Base-by-base conservation (phyloP, 139 green algal genomes). In the Chlorella sorokiniana region DNA sequence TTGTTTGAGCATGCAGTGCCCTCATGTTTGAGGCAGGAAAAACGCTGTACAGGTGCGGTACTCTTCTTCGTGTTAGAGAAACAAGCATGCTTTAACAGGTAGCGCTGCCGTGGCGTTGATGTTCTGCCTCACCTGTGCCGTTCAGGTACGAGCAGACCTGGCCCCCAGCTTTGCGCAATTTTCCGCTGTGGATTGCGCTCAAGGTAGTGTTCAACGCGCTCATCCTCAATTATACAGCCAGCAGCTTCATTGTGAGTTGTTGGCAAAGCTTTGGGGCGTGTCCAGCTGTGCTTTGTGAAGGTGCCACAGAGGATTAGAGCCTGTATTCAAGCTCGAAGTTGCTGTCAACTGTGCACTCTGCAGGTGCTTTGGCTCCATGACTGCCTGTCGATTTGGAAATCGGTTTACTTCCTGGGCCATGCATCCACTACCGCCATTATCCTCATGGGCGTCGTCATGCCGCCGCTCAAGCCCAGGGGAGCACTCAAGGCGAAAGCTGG, bases 221-320 rank as follows among this genome's bases (percentile, higher is more conserved):
- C 56, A 56, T 83, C 10, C 85, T 93, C 31, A 86, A 91, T 61
- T 93, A 92, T 70, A 52, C 54, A 52, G 88, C 83, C 29, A 70
- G 51, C 7, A 64, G 85, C 38, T 93, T 93, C 82, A 75, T 90
- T 48, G 88, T 90, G 71, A 48, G 74, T 76, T 1, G 40, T 38
- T 4, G 1, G 11, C 14, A 51, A 18, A 35, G 31, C 38, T 10
- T 14, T 74, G 51, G 35, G 64, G 41, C 22, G 48, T 61, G 23
- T 33, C 11, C 20, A 42, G 29, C 37, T 27, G 10, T 44, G 69
- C 23, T 71, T 77, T 38, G 40, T 37, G 9, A 7, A 65, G n/a
- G 31, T 45, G 44, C 25, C 70, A 44, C 42, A n/a, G 1, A 4
- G 44, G 44, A 29, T 61, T 31, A 25, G 25, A 76, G 29, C 23